These are phyloP conservation scores for Polychaeton citri DNA, from an alignment of 2,329 filamentous ascomycete species.

Conservation along the genomic window DNA sequence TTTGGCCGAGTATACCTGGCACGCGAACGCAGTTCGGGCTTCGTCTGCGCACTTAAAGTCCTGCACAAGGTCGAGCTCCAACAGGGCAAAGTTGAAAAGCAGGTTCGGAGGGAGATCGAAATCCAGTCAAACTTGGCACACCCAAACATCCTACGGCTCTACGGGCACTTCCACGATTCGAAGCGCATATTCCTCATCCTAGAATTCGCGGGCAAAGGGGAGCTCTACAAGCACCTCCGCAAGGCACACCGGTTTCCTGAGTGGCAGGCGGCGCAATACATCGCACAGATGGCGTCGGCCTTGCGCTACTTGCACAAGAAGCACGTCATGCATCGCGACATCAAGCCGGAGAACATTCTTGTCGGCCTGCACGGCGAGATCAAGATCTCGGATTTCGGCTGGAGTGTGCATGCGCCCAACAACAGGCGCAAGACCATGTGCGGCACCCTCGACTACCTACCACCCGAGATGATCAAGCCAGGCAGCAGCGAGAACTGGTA, in stretches of 20 bases:
- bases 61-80: slow-evolving; percentile 74
- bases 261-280: slow-evolving; percentile 75
- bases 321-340: slow-evolving; percentile 93
- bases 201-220: slow-evolving; percentile 74
- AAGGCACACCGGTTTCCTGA: slow-evolving; percentile 70
- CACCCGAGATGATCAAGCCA: slow-evolving; percentile 90
- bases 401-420: slow-evolving; percentile 95
- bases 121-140: slow-evolving; percentile 80
- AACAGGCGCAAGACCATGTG: slow-evolving; percentile 91
- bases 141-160: slow-evolving; percentile 72
- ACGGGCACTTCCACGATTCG: slow-evolving; percentile 79
- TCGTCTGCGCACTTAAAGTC: slow-evolving; percentile 77
- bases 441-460: slow-evolving; percentile 91
- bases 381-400: slow-evolving; percentile 97
- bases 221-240: slow-evolving; percentile 76
- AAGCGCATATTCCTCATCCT: slow-evolving; percentile 80
- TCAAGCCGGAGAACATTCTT: slow-evolving; percentile 95
- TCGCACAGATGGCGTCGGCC: slow-evolving; percentile 82
- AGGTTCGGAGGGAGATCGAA: slow-evolving; percentile 76
- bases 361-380: slow-evolving; percentile 95
- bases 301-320: slow-evolving; percentile 88
- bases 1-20: slow-evolving; percentile 79
- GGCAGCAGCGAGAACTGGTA: slow-evolving; percentile 71
- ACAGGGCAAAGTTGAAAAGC: slow-evolving; percentile 71
- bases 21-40: slow-evolving; percentile 63